Conservation (phyloP, 2,329 filamentous ascomycete genomes). For the Colletotrichum sp. region DNA sequence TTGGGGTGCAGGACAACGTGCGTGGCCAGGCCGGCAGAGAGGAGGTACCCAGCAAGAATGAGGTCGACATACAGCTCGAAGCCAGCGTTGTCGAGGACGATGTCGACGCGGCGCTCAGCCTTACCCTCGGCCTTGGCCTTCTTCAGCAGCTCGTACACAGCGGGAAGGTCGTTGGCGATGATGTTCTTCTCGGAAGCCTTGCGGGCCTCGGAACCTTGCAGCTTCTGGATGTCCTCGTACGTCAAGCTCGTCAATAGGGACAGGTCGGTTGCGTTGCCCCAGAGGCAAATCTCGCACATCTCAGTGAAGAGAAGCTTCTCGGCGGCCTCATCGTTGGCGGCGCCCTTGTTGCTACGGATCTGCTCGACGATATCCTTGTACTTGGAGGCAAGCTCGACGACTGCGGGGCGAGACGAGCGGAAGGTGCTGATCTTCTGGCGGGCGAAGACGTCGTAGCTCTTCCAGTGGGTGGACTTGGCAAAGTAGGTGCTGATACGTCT, state of each 20-base stretch:
- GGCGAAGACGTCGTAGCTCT: constrained; percentile 85
- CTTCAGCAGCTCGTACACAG: constrained; percentile 72
- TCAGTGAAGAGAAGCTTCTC: constrained; percentile 84
- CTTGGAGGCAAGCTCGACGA: constrained; percentile 79
- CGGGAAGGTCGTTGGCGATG: constrained; percentile 80
- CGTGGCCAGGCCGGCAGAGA: constrained; percentile 85
- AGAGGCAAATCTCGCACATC: constrained; percentile 95
- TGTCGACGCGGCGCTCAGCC: constrained; percentile 81
- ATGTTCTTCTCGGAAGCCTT: constrained; percentile 93
- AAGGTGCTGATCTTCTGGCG: constrained; percentile 93
- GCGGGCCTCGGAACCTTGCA: constrained; percentile 87
- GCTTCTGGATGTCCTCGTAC: constrained; percentile 95
- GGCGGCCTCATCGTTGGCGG: constrained; percentile 65
- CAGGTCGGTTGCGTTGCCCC: constrained; percentile 96
- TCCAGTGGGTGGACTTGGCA: constrained; percentile 80
- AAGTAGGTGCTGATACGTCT: constrained; percentile 83
- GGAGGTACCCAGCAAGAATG: constrained; percentile 86
- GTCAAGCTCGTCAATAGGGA: constrained; percentile 88
- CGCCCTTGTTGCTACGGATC: constrained; percentile 59
- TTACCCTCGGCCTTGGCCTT: constrained; percentile 67
- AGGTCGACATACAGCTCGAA: constrained; percentile 98
- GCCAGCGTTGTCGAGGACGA: constrained; percentile 95
- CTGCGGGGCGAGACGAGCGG: constrained; percentile 86
- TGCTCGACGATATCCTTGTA: constrained; percentile 77
- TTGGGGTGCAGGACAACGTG: constrained; percentile 91